Evolutionary conservation across 176 grass and related monocot genomes (phyloP), one percentile per base, ranked within the genome.

Genomic region (Eragrostis curvula): DNA sequence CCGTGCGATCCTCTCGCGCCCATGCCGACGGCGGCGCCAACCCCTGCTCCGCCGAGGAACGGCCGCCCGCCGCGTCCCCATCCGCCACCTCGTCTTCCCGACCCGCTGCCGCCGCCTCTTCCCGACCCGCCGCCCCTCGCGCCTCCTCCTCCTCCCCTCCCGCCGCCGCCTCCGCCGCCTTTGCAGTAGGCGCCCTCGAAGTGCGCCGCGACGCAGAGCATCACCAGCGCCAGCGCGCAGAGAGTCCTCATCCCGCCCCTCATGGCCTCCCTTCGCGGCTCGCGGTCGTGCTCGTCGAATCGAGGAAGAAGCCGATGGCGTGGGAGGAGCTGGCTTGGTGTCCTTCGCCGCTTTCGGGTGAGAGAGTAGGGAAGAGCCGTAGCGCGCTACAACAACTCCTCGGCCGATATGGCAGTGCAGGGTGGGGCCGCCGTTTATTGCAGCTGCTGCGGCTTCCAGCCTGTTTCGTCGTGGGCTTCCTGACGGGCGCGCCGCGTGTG

Each of bases 11-110:
- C 62, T 32, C 79, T 61, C 16, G 44, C 63, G 30, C 64, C 79
- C n/a, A 77, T 14, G 16, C 43, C 58, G 52, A 72, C 73, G n/a
- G 43, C 78, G 7, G 39, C 55, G 42, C 75, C 75, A 25, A 44
- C 59, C 20, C 59, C 75, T 9, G 47, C 32, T 0, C 64, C 73
- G 24, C 32, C 66, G 49, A 66, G 18, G 49, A 77, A 58, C 24
- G 82, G 72, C 5, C 32, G 60, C n/a, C 56, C 56, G 56, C 56
- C 56, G 7, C 56, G 56, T 3, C 56, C 56, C 56, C 21, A 59
- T 59, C 17, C 14, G 13, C 61, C 28, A 1, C 62, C 29, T 0
- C 51, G 17, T 14, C 51, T 17, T 17, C 5, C 51, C 0, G n/a
- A 20, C n/a, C 56, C 57, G 57, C 7, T 6, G 7, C 57, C 57